Conservation (phyloP, 2,329 filamentous ascomycete genomes). For the Ophiostoma montium region DNA sequence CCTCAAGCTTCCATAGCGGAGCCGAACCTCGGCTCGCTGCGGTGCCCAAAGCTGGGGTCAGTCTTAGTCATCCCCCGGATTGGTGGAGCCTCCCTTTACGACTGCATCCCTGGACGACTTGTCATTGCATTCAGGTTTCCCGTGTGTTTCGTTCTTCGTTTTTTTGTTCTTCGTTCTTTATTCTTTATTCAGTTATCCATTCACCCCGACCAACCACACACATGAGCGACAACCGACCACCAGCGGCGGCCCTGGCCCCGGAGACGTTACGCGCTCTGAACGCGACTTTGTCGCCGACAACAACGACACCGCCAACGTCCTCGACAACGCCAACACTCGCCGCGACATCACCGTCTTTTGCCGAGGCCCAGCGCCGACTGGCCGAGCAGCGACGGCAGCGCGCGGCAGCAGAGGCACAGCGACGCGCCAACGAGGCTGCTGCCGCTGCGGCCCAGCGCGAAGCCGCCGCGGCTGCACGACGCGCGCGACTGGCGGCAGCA, state of each 20-base stretch:
- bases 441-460: neutral
- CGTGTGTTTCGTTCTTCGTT: too few relatives aligned
- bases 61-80: neutral
- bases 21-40: too few relatives aligned
- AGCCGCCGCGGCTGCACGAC: slow-evolving; percentile 20
- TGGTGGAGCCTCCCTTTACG: too few relatives aligned
- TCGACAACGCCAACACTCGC: slow-evolving; percentile 44
- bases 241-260: neutral
- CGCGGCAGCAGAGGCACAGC: slow-evolving; percentile 54
- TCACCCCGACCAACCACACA: neutral
- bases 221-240: slow-evolving; percentile 5
- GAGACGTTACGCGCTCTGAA: neutral
- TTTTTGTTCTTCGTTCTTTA: neutral
- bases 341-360: slow-evolving; percentile 48
- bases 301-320: neutral
- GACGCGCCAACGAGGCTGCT: slow-evolving; percentile 39
- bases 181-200: neutral
- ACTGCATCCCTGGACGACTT: too few relatives aligned
- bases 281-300: neutral
- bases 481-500: slow-evolving; percentile 23
- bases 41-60: too few relatives aligned
- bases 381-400: slow-evolving; percentile 65
- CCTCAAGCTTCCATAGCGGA: too few relatives aligned
- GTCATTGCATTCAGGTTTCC: too few relatives aligned
- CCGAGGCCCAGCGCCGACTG: slow-evolving; percentile 78